A percentile compares a stretch with the other conserved stretches of the same genome.
phyloP scores from a whole-genome alignment of 2,329 filamentous ascomycete species.

The Fusarium sp. region DNA sequence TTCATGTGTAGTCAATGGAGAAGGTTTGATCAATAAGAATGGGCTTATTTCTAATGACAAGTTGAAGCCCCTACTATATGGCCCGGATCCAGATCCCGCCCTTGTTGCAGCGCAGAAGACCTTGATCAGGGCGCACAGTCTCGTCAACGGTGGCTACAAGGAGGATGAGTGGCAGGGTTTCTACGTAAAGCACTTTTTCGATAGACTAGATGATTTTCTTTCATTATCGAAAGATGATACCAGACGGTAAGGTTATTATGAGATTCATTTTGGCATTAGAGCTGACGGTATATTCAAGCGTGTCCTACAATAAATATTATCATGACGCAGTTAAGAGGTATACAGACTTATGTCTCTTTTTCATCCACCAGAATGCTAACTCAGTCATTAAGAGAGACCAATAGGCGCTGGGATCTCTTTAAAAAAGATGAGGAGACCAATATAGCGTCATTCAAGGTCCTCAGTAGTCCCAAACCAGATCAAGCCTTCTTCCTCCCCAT shows the following conservation, averaged over 20 bases:
- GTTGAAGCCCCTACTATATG: not conserved
- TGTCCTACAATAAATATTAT: not conserved
- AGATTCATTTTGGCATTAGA: not conserved
- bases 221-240: not conserved
- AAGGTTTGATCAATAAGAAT: not conserved
- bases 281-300: not conserved
- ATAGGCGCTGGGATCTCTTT: not conserved
- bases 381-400: not conserved
- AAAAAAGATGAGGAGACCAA: not conserved
- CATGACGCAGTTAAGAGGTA: not conserved
- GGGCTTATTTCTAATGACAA: not conserved
- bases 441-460: not conserved
- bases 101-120: not conserved
- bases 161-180: not conserved
- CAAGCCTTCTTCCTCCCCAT: constrained; percentile 33
- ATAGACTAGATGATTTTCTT: not conserved
- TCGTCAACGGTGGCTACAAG: not conserved
- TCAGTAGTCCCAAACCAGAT: constrained; percentile 19
- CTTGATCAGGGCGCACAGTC: not conserved
- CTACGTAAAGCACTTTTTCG: not conserved
- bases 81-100: not conserved
- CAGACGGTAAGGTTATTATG: not conserved
- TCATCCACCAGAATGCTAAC: not conserved
- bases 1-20: constrained; percentile 1
- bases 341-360: not conserved